Base-by-base conservation (phyloP, 2,329 filamentous ascomycete genomes). In the Aspergillus phoenicis region DNA sequence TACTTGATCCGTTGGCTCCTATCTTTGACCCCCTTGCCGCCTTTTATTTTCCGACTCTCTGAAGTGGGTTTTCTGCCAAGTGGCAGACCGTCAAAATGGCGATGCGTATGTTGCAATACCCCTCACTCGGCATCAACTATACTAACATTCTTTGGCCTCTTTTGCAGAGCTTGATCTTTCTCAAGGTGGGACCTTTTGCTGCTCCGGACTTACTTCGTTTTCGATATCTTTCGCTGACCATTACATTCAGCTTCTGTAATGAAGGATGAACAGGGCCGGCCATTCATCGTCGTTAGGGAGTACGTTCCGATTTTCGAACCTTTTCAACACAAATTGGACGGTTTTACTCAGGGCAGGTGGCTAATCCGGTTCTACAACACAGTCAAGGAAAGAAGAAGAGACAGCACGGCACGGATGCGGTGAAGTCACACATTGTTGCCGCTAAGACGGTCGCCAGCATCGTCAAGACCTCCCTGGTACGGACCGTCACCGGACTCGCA, bases 271-370 rank as follows among this genome's bases (percentile, higher is more conserved):
- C 89, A 95, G 78, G 95, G 95, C 64, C 88, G 95, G 75, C 95
- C 95, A 41, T 99, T 99, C 80, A 99, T 99, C 76, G 89, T 99
- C 66, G 95, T 99, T 71, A 87, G 95, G 89, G 95, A 99, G 92
- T 96, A 85, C 71, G 91, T 86, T 66, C 61, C 64, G 63, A 59
- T 57, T 24, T 45, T 48, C 55, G 38, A 60, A 45, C 47, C 43
- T 57, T 60, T 57, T 26, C 47, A 53, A 36, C 22, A 22, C 20
- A 13, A 17, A 28, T 24, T 10, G 28, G 26, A 17, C 22, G 26
- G n/a, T 41, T 17, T 17, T 17, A 6, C 52, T 10, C 26, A 30
- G 36, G 51, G 45, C 43, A 58, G 28, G 36, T 49, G 28, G 45
- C 66, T 68, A 49, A 68, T 52, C 36, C 30, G 26, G 20, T 7